Percentiles rank a stretch among this genome's conserved stretches.
phyloP scores from a whole-genome alignment of 805 yeast species.

The Komagataella populi region DNA sequence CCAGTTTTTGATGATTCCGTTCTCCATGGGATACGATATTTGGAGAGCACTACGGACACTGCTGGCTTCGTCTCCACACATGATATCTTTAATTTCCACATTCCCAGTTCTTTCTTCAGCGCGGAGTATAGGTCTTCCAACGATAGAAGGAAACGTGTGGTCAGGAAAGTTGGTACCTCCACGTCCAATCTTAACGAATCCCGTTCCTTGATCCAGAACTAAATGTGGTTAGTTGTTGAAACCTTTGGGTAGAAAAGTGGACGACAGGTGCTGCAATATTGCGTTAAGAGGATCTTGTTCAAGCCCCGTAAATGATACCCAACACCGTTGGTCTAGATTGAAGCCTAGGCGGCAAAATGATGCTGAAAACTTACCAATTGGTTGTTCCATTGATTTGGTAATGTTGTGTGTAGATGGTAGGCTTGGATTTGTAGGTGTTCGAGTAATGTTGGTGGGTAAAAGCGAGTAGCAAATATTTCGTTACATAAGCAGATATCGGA shows the following conservation, averaged over 20 bases:
- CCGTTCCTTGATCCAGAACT: slow-evolving; percentile 98
- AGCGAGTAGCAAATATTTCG: no score
- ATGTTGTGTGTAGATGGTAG: not conserved
- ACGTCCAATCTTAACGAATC: slow-evolving; percentile 93
- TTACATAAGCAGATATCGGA: not conserved
- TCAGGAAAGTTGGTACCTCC: slow-evolving; percentile 97
- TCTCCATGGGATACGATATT: slow-evolving; percentile 97
- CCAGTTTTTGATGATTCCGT: slow-evolving; percentile 95
- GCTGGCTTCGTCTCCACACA: slow-evolving; percentile 96
- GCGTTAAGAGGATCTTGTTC: not conserved
- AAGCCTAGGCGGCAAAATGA: not conserved
- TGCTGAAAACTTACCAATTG: slow-evolving; percentile 12
- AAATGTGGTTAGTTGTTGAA: slow-evolving; percentile 1
- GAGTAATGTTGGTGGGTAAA: not conserved
- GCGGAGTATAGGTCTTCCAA: slow-evolving; percentile 91
- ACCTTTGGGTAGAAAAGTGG: not conserved
- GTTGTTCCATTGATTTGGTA: slow-evolving; percentile 10
- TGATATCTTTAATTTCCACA: slow-evolving; percentile 80
- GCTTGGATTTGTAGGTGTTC: not conserved
- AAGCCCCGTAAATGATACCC: not conserved
- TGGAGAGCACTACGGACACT: slow-evolving; percentile 83
- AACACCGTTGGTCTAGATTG: not conserved
- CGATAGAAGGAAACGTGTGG: slow-evolving; percentile 91
- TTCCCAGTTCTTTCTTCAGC: slow-evolving; percentile 84
- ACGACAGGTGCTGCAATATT: not conserved